Conservation (phyloP, 306 rosid genomes). For the Cucumis melo region DNA sequence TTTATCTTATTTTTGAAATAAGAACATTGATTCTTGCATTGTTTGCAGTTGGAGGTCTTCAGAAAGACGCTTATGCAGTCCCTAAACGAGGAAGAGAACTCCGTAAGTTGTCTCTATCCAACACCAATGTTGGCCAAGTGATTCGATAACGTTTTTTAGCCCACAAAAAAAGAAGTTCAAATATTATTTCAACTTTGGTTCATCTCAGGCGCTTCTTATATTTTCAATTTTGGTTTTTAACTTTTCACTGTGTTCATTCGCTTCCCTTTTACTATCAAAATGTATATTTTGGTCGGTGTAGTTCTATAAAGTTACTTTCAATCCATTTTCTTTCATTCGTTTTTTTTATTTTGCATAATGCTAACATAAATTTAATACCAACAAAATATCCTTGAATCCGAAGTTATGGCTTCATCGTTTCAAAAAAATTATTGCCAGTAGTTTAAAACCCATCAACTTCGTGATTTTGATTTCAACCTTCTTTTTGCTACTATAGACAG, state of each 20-base stretch:
- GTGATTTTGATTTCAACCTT: not conserved
- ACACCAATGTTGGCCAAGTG: not conserved
- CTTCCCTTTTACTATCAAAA: not conserved
- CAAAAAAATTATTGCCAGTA: not conserved
- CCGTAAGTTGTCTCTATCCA: slow-evolving; percentile 27
- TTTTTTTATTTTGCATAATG: too few relatives aligned
- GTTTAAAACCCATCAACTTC: not conserved
- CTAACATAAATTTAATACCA: not conserved
- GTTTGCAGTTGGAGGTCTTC: slow-evolving; percentile 75
- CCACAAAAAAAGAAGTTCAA: not conserved
- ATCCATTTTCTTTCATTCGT: too few relatives aligned
- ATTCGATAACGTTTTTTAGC: not conserved
- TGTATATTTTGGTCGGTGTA: not conserved
- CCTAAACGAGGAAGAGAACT: slow-evolving; percentile 57
- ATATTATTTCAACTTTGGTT: too few relatives aligned
- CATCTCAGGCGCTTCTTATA: not conserved
- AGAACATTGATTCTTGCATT: slow-evolving; percentile 1
- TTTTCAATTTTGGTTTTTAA: not conserved
- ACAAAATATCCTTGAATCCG: not conserved
- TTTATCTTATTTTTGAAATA: not conserved
- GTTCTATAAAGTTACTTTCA: not conserved
- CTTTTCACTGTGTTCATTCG: not conserved
- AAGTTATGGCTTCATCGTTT: too few relatives aligned
- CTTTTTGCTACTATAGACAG: slow-evolving; percentile 21
- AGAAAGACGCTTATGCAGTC: slow-evolving; percentile 83